These are phyloP conservation scores for Cyberlindnera saturnus DNA, from an alignment of 805 yeast genomes.

Conservation along the genomic window DNA sequence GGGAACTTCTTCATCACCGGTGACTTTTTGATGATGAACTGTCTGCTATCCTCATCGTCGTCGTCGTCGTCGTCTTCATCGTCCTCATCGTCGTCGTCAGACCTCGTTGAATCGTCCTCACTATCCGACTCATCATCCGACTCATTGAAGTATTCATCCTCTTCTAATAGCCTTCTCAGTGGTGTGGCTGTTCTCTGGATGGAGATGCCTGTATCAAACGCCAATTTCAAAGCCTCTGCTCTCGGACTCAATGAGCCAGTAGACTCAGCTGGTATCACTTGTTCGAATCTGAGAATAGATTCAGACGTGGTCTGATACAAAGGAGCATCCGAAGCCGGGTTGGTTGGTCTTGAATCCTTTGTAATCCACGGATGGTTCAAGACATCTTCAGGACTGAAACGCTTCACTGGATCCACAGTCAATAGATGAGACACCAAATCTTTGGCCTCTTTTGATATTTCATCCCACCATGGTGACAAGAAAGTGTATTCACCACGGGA, in stretches of 20 bases:
- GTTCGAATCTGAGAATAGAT: conserved; percentile 22
- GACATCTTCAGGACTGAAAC: conserved; percentile 78
- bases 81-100: conserved; percentile 3
- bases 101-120: conserved; percentile 4
- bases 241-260: conserved; percentile 50
- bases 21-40: conserved; percentile 9
- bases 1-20: conserved; percentile 18
- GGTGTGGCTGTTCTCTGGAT: conserved; percentile 53
- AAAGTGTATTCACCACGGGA: conserved; percentile 67
- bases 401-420: conserved; percentile 69
- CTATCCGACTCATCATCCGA: conserved; percentile 18
- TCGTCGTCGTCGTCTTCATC: conserved; percentile 6
- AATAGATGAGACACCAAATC: conserved; percentile 79
- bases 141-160: conserved; percentile 23
- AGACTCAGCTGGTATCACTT: conserved; percentile 18
- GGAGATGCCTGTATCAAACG: conserved; percentile 79
- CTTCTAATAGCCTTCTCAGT: conserved; percentile 18
- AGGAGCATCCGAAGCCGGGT: conserved; percentile 46
- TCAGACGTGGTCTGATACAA: conserved; percentile 18
- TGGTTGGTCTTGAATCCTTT: conserved; percentile 32
- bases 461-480: conserved; percentile 86
- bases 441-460: conserved; percentile 78
- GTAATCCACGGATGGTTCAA: conserved; percentile 74
- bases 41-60: conserved; percentile 4
- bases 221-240: conserved; percentile 78